Percentiles rank a stretch among this genome's conserved stretches.
Evolutionary conservation across 345 rosid genomes (phyloP).

Genomic region (Ailanthus altissimus): DNA sequence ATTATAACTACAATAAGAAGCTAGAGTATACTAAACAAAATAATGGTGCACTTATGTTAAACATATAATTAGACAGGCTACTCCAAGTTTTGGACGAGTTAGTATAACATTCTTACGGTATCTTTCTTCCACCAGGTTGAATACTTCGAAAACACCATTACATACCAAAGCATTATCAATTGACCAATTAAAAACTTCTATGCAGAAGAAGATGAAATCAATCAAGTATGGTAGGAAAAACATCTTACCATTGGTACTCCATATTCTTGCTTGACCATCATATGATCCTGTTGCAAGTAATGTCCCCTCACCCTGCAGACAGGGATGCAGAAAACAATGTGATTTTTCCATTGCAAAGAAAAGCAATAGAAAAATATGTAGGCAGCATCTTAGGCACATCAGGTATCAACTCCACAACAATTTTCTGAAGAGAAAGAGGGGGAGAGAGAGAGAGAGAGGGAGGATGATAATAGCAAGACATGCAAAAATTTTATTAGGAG

Average conservation of each 20-base stretch:
- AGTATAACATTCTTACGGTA: neutral
- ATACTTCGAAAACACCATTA: slow-evolving; percentile 2
- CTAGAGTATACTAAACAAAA: neutral
- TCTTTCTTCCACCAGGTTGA: neutral
- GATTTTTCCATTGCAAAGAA: slow-evolving; percentile 9
- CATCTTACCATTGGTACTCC: slow-evolving; percentile 73
- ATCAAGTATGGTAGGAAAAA: neutral
- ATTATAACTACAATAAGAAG: neutral
- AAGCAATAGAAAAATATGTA: slow-evolving; percentile 18
- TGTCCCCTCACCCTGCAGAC: slow-evolving; percentile 82
- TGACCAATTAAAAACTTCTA: neutral
- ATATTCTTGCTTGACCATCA: slow-evolving; percentile 97
- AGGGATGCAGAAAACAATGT: slow-evolving; percentile 11
- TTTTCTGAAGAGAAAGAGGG: neutral
- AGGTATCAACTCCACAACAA: neutral
- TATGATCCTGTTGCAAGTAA: slow-evolving; percentile 96
- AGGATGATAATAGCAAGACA: neutral
- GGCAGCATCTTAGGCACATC: neutral
- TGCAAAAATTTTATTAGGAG: neutral
- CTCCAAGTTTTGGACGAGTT: neutral
- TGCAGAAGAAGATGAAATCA: neutral
- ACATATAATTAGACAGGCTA: neutral
- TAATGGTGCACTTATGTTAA: neutral
- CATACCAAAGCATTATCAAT: neutral
- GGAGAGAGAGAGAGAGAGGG: neutral